Percentiles rank a stretch among this genome's conserved stretches.
phyloP scores from a whole-genome alignment of 345 rosid species.

The Eucalyptus marginata region DNA sequence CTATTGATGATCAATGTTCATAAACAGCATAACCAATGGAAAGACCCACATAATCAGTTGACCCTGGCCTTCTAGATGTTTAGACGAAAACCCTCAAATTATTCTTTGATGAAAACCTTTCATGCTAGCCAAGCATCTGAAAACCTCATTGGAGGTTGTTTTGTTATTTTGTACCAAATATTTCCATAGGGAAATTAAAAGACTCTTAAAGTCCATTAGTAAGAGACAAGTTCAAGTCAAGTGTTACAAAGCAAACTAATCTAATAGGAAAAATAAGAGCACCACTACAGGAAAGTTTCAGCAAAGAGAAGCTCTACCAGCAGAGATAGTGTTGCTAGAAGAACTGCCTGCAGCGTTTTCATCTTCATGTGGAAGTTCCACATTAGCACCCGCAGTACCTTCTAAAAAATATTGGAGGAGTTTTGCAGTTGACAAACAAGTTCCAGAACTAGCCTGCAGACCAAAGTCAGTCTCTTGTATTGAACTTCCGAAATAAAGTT shows the following conservation, averaged over 20 bases:
- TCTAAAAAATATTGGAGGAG: conserved; percentile 57
- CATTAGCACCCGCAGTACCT: conserved; percentile 74
- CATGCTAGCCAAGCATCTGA: not conserved
- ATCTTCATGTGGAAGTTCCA: conserved; percentile 24
- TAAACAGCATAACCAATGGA: not conserved
- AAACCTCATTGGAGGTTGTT: not conserved
- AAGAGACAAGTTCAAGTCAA: not conserved
- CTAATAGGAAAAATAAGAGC: not conserved
- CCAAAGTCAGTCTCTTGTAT: not conserved
- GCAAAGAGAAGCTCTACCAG: conserved; percentile 2
- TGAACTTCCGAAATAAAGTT: not conserved
- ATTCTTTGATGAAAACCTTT: not conserved
- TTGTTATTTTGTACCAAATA: not conserved
- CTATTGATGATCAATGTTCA: not conserved
- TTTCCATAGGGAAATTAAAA: not conserved
- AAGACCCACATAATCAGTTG: not conserved
- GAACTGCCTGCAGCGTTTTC: conserved; percentile 13
- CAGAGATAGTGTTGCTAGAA: not conserved
- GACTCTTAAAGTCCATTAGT: not conserved
- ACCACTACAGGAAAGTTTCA: not conserved
- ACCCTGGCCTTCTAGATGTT: not conserved
- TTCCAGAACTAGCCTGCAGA: conserved; percentile 52
- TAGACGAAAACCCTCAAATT: not conserved
- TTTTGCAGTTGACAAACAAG: conserved; percentile 32
- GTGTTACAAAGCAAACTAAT: not conserved